Evolutionary conservation across 2,329 filamentous ascomycete genomes (phyloP), one percentile per base, ranked within the genome.

Genomic region (Colletotrichum magnum): DNA sequence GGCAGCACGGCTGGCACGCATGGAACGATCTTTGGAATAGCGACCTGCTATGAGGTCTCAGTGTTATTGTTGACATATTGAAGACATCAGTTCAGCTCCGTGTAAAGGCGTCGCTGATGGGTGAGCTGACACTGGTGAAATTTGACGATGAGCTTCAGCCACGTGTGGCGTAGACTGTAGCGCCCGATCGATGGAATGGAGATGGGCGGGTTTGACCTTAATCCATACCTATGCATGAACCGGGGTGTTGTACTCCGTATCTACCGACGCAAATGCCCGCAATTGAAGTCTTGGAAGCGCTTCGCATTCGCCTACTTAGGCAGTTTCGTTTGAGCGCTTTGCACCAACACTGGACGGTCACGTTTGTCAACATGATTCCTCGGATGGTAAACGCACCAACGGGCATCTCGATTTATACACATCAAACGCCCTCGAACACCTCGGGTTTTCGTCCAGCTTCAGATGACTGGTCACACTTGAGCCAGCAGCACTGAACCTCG

Each of bases 111-210:
- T 48, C 12, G 52, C 57, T 32, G 36, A 51, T 57, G 64, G 47
- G 58, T 68, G 68, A 61, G 45, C 60, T 48, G 60, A 61, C 51
- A 12, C 21, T 12, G 26, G 41, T 58, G 68, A 72, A 72, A 69
- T 70, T 70, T 71, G 61, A 47, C 58, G 52, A 66, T 66, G 56
- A 70, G 57, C 41, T 69, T 43, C 53, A 71, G 70, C 70, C 70
- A 72, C 70, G 15, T 62, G 67, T 71, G 65, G 59, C 69, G 61
- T 51, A 57, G 13, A 24, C 21, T 24, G 21, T 24, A 24, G 3
- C 21, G 21, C 21, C 21, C 21, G 21, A 4, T 24, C 21, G 21
- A 24, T 24, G 21, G 21, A 24, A 24, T 24, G 21, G 21, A 24
- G 21, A 24, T 24, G 21, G 21, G 21, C 21, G 21, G 21, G 21